Evolutionary conservation across 257 asterid genomes (phyloP).

Genomic region (Osmanthus fragrans): DNA sequence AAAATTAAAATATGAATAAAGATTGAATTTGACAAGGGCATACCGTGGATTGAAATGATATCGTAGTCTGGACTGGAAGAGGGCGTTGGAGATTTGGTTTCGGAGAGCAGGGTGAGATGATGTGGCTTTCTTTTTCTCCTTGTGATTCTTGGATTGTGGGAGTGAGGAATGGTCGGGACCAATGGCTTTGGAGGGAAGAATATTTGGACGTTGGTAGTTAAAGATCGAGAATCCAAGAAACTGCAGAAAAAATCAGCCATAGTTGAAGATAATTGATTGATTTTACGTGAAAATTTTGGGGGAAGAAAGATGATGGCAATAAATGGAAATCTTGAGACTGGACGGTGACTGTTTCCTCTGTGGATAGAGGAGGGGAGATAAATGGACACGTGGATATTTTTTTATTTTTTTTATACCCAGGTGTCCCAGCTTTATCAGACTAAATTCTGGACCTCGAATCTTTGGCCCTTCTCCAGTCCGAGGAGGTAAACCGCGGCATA

Average conservation of each 20-base stretch:
- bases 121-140: conserved; percentile 32
- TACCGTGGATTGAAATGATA: conserved; percentile 65
- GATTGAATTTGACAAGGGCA: too few relatives aligned
- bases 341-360: neutral
- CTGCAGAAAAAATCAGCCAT: conserved; percentile 48
- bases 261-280: conserved; percentile 1
- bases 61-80: conserved; percentile 35
- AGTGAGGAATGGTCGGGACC: conserved; percentile 14
- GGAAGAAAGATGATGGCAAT: neutral
- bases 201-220: conserved; percentile 34
- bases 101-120: conserved; percentile 35
- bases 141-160: conserved; percentile 31
- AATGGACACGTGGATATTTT: neutral
- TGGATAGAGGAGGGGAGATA: neutral
- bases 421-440: too few relatives aligned
- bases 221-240: conserved; percentile 35
- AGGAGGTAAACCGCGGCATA: too few relatives aligned
- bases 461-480: too few relatives aligned
- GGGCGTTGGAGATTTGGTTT: conserved; percentile 32
- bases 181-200: conserved; percentile 38
- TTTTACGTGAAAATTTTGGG: neutral
- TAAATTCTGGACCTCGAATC: too few relatives aligned
- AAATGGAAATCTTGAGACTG: neutral
- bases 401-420: too few relatives aligned
- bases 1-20: neutral